These are phyloP conservation scores for Coelastrella sp. DNA, from an alignment of 139 green algal genomes.

Conservation along the genomic window DNA sequence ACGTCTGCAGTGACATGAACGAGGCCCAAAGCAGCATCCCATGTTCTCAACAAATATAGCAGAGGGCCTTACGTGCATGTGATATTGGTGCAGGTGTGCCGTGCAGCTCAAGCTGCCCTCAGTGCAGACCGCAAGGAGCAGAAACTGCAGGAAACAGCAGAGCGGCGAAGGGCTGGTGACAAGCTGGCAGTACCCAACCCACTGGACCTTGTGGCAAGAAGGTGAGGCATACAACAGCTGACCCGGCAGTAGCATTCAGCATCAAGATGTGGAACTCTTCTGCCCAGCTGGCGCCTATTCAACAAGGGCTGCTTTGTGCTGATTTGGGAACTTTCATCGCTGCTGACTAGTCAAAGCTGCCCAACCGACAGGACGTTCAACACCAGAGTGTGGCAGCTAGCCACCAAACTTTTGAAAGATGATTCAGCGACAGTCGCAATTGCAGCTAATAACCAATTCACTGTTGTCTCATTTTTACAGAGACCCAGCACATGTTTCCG, in stretches of 20 bases:
- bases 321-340: no score
- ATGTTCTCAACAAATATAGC: no score
- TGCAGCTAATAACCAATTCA: not conserved
- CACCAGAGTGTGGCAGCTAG: no score
- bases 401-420: no score
- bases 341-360: no score
- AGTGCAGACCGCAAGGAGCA: constrained; percentile 29
- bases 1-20: no score
- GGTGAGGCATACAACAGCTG: not conserved
- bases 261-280: no score
- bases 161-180: constrained; percentile 32
- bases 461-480: not conserved
- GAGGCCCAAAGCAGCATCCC: no score
- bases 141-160: constrained; percentile 23
- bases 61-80: not conserved
- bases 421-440: not conserved
- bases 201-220: constrained; percentile 38
- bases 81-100: constrained; percentile 40
- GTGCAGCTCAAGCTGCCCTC: constrained; percentile 42
- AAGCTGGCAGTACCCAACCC: constrained; percentile 53
- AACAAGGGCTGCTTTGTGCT: no score
- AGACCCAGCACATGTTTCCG: constrained; percentile 44
- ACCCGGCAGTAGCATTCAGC: no score
- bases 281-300: no score
- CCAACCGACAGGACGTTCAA: no score